Percentiles rank a stretch among this genome's conserved stretches.
Conservation (phyloP, 2,329 filamentous ascomycete genomes). For the Fonsecaea erecta region DNA sequence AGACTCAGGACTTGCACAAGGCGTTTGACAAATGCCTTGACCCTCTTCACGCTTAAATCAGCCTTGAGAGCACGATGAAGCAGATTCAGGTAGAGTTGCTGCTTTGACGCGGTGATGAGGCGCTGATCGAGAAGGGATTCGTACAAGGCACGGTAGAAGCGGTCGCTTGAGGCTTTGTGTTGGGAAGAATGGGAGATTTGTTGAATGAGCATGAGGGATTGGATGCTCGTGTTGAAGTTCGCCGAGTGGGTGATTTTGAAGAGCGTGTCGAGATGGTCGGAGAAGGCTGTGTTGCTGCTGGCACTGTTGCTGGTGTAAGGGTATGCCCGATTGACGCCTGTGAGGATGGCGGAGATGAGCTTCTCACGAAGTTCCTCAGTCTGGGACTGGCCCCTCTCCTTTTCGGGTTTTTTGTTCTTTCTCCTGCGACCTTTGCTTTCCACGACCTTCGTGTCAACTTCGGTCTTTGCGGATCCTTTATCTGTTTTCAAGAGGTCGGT, state of each 20-base stretch:
- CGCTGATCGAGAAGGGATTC: constrained; percentile 92
- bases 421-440: constrained; percentile 20
- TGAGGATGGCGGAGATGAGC: constrained; percentile 86
- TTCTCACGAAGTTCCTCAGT: constrained; percentile 83
- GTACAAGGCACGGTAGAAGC: constrained; percentile 94
- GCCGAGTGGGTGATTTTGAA: constrained; percentile 96
- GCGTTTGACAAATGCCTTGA: constrained; percentile 95
- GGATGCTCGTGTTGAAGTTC: constrained; percentile 98
- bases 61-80: constrained; percentile 85
- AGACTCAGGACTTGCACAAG: constrained; percentile 84
- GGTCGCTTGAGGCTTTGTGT: constrained; percentile 80
- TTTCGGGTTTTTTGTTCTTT: constrained; percentile 35
- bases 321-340: constrained; percentile 93
- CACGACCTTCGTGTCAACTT: constrained; percentile 31
- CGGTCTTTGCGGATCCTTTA: constrained; percentile 42
- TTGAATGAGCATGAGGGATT: constrained; percentile 92
- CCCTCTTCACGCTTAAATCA: constrained; percentile 85
- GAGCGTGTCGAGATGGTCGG: constrained; percentile 88
- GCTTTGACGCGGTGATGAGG: constrained; percentile 87
- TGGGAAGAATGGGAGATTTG: constrained; percentile 72
- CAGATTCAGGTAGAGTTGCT: constrained; percentile 91
- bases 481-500: constrained; percentile 74
- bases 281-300: constrained; percentile 65
- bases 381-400: constrained; percentile 44
- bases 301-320: constrained; percentile 86